Evolutionary conservation across 345 rosid genomes (phyloP).

Genomic region (Streptanthus diversifolius): DNA sequence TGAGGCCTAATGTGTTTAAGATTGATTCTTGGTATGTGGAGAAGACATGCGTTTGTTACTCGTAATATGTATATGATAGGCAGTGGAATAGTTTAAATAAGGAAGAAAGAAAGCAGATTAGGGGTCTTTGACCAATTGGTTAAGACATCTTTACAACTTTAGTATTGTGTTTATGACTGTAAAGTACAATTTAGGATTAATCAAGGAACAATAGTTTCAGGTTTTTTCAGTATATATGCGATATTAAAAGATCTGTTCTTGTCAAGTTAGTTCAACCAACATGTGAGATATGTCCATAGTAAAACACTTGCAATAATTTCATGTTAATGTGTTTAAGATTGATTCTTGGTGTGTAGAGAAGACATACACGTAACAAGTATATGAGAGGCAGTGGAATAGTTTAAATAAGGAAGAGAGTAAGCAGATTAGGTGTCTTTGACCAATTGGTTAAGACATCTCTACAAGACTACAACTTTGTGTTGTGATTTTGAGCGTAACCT

Average conservation of each 20-base stretch:
- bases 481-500: no score
- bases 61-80: no score
- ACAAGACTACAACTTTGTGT: not conserved
- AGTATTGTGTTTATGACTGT: not conserved
- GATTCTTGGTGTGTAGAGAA: conserved; percentile 1
- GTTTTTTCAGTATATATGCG: not conserved
- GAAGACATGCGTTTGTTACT: not conserved
- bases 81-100: not conserved
- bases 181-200: not conserved
- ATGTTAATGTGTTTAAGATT: not conserved
- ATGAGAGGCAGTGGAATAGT: not conserved
- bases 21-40: not conserved
- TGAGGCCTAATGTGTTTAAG: not conserved
- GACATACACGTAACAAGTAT: not conserved
- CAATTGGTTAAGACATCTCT: not conserved
- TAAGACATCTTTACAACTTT: not conserved
- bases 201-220: not conserved
- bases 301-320: not conserved
- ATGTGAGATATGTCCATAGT: not conserved
- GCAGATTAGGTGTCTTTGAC: not conserved
- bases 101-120: not conserved
- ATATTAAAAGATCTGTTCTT: not conserved
- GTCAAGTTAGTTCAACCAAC: not conserved
- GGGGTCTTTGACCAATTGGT: not conserved
- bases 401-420: not conserved